phyloP scores from a whole-genome alignment of 176 grass and related monocot genomes.

The Urochloa ruziziensis region DNA sequence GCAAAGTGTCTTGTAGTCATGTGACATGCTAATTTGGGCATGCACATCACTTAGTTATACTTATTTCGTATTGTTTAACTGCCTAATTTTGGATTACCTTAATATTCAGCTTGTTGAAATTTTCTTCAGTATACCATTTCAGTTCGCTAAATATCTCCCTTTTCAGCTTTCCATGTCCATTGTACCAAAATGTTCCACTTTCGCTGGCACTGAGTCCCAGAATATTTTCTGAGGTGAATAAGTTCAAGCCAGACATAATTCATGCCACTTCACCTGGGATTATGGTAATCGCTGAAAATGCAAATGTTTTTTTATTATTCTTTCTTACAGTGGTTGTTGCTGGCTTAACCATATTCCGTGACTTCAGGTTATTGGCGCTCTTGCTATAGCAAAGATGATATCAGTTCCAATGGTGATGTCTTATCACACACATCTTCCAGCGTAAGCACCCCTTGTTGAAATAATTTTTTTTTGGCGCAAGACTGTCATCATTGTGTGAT shows the following conservation, averaged over 20 bases:
- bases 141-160: neutral
- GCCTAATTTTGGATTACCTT: neutral
- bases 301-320: neutral
- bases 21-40: neutral
- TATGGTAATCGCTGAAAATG: slow-evolving; percentile 61
- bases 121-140: neutral
- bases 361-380: slow-evolving; percentile 89
- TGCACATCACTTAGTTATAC: neutral
- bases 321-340: neutral
- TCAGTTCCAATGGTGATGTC: slow-evolving; percentile 95
- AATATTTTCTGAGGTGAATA: slow-evolving; percentile 83
- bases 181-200: slow-evolving; percentile 90
- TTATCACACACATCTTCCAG: slow-evolving; percentile 98
- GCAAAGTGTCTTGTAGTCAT: neutral
- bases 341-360: neutral
- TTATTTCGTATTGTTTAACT: neutral
- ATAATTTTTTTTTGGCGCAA: neutral
- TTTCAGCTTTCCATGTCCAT: slow-evolving; percentile 93
- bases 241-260: slow-evolving; percentile 95
- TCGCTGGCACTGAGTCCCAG: slow-evolving; percentile 89
- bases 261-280: slow-evolving; percentile 92
- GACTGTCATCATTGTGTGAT: neutral
- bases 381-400: slow-evolving; percentile 84
- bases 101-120: neutral
- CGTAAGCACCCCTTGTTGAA: slow-evolving; percentile 44